phyloP scores from a whole-genome alignment of 1,139 yeast species.

The Geotrichum phurueaensis region DNA sequence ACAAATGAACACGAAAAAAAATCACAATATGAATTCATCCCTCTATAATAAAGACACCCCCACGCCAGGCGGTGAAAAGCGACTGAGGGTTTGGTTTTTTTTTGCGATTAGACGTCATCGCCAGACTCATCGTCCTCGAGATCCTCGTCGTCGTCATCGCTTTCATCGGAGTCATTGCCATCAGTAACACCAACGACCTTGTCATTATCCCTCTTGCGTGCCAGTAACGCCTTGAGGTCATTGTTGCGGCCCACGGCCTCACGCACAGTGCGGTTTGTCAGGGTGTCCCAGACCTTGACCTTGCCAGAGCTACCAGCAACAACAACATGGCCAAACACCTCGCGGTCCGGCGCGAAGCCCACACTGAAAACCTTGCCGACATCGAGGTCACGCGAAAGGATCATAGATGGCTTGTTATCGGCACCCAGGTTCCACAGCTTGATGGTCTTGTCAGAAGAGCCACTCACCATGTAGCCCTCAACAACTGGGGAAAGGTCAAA shows the following conservation, averaged over 20 bases:
- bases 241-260: constrained; percentile 50
- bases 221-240: constrained; percentile 53
- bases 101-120: constrained; percentile 1
- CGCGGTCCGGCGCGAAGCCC: constrained; percentile 81
- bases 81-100: neutral
- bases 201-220: constrained; percentile 44
- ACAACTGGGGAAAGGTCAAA: constrained; percentile 63
- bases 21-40: neutral
- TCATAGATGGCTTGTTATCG: constrained; percentile 69
- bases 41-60: neutral
- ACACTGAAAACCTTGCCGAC: constrained; percentile 87
- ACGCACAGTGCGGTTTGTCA: constrained; percentile 75
- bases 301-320: constrained; percentile 86
- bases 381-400: constrained; percentile 85
- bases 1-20: neutral
- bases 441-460: constrained; percentile 81
- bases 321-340: constrained; percentile 75
- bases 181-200: constrained; percentile 55
- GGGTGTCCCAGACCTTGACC: constrained; percentile 88
- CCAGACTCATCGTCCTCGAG: constrained; percentile 28
- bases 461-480: constrained; percentile 73
- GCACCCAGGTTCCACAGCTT: constrained; percentile 69
- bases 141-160: constrained; percentile 46
- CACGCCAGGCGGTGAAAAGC: neutral
- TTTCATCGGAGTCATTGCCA: constrained; percentile 54